phyloP scores from a whole-genome alignment of 73 alveolate genomes.

The Paramecium caudatum region DNA sequence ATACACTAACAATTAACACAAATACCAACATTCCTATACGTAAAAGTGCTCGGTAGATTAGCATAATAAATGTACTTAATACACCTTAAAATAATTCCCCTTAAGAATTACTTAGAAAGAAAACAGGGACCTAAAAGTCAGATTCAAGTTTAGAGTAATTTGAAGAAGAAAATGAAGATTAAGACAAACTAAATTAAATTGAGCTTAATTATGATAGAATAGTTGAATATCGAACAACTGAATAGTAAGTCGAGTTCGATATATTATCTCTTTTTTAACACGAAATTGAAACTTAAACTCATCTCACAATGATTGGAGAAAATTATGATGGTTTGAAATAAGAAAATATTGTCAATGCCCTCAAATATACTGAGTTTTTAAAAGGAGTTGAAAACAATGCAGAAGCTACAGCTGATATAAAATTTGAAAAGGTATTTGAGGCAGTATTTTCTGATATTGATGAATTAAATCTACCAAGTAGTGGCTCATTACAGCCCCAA shows the following conservation, averaged over 20 bases:
- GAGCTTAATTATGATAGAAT: constrained; percentile 61
- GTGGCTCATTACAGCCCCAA: too few relatives aligned
- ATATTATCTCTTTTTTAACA: not conserved
- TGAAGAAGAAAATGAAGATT: constrained; percentile 27
- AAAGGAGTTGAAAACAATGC: not conserved
- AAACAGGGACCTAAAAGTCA: not conserved
- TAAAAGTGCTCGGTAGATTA: not conserved
- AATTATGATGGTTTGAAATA: constrained; percentile 33
- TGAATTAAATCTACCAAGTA: not conserved
- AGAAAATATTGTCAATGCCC: not conserved
- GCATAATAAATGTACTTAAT: not conserved
- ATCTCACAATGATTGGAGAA: not conserved
- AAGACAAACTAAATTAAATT: constrained; percentile 17
- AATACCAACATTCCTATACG: not conserved
- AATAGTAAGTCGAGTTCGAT: not conserved
- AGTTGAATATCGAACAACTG: constrained; percentile 16
- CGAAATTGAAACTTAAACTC: not conserved
- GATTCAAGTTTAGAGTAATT: constrained; percentile 28
- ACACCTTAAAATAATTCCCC: not conserved
- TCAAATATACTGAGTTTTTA: constrained; percentile 22
- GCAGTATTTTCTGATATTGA: not conserved
- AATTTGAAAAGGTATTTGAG: not conserved
- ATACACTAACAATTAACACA: not conserved
- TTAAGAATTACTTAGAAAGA: not conserved
- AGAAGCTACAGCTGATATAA: not conserved